Percentiles rank a stretch among this genome's conserved stretches.
Conservation (phyloP, 2,329 filamentous ascomycete species). For the Penicillium palitans region DNA sequence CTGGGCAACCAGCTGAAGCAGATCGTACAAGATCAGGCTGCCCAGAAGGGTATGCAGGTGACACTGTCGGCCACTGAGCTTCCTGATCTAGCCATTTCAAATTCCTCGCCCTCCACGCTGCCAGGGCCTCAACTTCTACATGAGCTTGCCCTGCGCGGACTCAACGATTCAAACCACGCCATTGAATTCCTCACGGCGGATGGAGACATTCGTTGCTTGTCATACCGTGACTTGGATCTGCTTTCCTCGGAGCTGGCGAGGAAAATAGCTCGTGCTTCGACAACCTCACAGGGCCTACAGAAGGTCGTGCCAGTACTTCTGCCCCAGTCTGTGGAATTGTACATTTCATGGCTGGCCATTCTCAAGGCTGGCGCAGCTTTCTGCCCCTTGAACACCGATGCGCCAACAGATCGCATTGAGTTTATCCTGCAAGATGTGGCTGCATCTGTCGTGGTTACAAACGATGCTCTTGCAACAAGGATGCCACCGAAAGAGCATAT, state of each 20-base stretch:
- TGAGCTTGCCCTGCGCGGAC: constrained; percentile 57
- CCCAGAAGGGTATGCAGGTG: constrained; percentile 16
- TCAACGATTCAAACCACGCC: constrained; percentile 48
- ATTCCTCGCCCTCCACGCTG: constrained; percentile 54
- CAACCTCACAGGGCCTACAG: constrained; percentile 5
- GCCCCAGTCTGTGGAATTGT: constrained; percentile 74
- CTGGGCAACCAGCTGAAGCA: constrained; percentile 31
- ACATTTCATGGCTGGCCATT: constrained; percentile 73
- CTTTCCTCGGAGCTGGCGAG: constrained; percentile 58
- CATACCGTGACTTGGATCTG: constrained; percentile 64
- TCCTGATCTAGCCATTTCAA: constrained; percentile 56
- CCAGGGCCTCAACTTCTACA: constrained; percentile 60
- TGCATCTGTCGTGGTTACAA: constrained; percentile 68
- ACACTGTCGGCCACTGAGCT: constrained; percentile 12
- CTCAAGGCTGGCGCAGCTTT: constrained; percentile 82
- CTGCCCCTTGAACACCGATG: constrained; percentile 78
- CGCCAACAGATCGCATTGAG: constrained; percentile 70
- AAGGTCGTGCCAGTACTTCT: constrained; percentile 72
- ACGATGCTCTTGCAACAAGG: constrained; percentile 30
- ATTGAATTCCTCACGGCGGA: constrained; percentile 63
- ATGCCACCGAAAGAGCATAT: constrained; percentile 23
- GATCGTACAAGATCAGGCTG: constrained; percentile 27
- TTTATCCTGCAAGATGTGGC: constrained; percentile 80
- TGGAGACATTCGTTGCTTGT: constrained; percentile 50
- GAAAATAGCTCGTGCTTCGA: constrained; percentile 44